phyloP scores from a whole-genome alignment of 2,329 filamentous ascomycete species.

The Fusarium circinatum region DNA sequence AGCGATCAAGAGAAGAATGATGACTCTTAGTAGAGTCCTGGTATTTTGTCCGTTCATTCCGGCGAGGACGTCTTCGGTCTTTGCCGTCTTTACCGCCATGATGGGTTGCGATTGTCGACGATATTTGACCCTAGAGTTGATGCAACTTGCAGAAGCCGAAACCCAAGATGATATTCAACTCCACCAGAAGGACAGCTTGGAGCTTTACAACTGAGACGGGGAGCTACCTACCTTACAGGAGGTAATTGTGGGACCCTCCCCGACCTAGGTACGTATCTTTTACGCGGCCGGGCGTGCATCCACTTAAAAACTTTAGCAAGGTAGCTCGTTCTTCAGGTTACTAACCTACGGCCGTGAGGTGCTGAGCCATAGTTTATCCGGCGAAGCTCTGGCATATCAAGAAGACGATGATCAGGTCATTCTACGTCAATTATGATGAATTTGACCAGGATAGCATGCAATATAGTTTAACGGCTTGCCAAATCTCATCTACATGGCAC shows the following conservation, averaged over 20 bases:
- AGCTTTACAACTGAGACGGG: constrained; percentile 48
- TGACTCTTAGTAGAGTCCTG: constrained; percentile 83
- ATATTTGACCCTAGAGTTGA: constrained; percentile 45
- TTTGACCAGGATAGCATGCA: not conserved
- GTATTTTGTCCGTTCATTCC: constrained; percentile 85
- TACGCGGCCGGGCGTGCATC: not conserved
- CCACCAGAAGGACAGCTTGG: constrained; percentile 57
- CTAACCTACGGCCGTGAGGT: not conserved
- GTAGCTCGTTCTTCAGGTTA: not conserved
- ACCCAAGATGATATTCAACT: constrained; percentile 41
- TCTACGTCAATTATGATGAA: constrained; percentile 28
- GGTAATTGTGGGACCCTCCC: constrained; percentile 14
- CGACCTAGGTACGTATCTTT: constrained; percentile 38
- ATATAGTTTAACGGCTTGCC: not conserved
- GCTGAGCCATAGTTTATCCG: constrained; percentile 40
- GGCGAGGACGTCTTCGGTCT: constrained; percentile 68
- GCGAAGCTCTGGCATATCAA: constrained; percentile 20
- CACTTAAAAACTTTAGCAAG: constrained; percentile 4
- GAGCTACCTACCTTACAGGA: constrained; percentile 33
- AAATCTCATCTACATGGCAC: not conserved
- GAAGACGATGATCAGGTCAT: constrained; percentile 26
- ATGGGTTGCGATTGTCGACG: constrained; percentile 50
- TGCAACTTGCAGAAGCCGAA: constrained; percentile 48
- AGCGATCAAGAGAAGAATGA: constrained; percentile 92
- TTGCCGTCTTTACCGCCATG: constrained; percentile 58